These are phyloP conservation scores for Brassica balearica DNA, from an alignment of 441 rosid species.

Conservation along the genomic window DNA sequence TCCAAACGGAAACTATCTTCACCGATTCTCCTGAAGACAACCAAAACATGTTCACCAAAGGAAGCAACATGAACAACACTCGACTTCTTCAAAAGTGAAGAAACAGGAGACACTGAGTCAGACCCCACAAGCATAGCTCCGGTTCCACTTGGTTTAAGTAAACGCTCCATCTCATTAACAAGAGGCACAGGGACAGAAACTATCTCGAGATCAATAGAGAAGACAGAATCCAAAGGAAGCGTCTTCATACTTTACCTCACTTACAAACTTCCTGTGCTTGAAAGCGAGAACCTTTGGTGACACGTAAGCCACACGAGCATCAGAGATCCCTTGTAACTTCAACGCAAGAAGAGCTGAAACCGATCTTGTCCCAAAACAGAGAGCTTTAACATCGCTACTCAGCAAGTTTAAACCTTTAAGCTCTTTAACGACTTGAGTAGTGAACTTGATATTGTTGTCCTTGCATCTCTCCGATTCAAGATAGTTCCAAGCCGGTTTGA, in stretches of 20 bases:
- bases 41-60: constrained; percentile 60
- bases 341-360: constrained; percentile 57
- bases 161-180: constrained; percentile 74
- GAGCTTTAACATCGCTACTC: constrained; percentile 56
- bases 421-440: constrained; percentile 57
- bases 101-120: constrained; percentile 65
- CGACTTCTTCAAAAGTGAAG: constrained; percentile 68
- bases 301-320: constrained; percentile 55
- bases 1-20: constrained; percentile 46
- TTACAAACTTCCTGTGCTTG: constrained; percentile 54
- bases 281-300: constrained; percentile 59
- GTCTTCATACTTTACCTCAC: constrained; percentile 59
- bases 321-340: constrained; percentile 58
- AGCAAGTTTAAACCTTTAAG: constrained; percentile 53
- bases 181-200: constrained; percentile 70
- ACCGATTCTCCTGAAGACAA: constrained; percentile 62
- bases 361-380: constrained; percentile 71
- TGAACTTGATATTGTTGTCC: constrained; percentile 51
- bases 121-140: constrained; percentile 74
- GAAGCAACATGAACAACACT: constrained; percentile 66
- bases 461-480: constrained; percentile 49
- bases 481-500: constrained; percentile 56
- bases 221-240: constrained; percentile 65
- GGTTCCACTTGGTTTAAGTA: constrained; percentile 65
- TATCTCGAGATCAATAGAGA: constrained; percentile 42